A percentile compares a stretch with the other conserved stretches of the same genome.
phyloP scores from a whole-genome alignment of 768 basidiomycete species.

The Boletus barrowsii region DNA sequence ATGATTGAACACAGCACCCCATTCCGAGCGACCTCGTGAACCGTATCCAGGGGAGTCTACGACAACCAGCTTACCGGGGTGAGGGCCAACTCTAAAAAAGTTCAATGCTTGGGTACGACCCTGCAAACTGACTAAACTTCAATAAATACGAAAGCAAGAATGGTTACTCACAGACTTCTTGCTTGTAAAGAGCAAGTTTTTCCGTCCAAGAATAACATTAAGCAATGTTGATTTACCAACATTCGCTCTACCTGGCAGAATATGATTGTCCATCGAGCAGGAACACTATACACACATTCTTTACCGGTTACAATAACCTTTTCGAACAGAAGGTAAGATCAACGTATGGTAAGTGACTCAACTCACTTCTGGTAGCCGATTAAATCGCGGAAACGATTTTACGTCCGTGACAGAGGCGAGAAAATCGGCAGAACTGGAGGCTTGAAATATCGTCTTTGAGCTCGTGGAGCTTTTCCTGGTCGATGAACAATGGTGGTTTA shows the following conservation, averaged over 20 bases:
- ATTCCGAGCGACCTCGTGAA: slow-evolving; percentile 65
- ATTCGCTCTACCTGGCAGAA: slow-evolving; percentile 64
- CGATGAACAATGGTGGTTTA: not conserved
- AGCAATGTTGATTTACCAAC: slow-evolving; percentile 74
- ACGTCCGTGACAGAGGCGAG: slow-evolving; percentile 19
- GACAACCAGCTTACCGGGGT: slow-evolving; percentile 53
- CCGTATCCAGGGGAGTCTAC: slow-evolving; percentile 87
- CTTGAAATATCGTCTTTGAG: slow-evolving; percentile 20
- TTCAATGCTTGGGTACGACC: slow-evolving; percentile 72
- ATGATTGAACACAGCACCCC: slow-evolving; percentile 67
- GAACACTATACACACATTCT: not conserved
- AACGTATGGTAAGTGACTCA: not conserved
- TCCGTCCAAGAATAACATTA: slow-evolving; percentile 63
- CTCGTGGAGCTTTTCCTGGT: slow-evolving; percentile 13
- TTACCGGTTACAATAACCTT: slow-evolving; percentile 30
- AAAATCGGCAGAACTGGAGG: slow-evolving; percentile 28
- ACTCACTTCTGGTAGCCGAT: slow-evolving; percentile 30
- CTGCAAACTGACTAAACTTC: slow-evolving; percentile 33
- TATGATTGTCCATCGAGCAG: not conserved
- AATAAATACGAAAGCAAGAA: not conserved
- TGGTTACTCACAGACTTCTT: slow-evolving; percentile 59
- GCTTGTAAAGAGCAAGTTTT: slow-evolving; percentile 56
- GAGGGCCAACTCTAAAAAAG: slow-evolving; percentile 65
- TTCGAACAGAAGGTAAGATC: not conserved
- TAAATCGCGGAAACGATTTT: slow-evolving; percentile 17